Conservation (phyloP, 768 basidiomycete genomes). For the Xerocomus spinulosus region DNA sequence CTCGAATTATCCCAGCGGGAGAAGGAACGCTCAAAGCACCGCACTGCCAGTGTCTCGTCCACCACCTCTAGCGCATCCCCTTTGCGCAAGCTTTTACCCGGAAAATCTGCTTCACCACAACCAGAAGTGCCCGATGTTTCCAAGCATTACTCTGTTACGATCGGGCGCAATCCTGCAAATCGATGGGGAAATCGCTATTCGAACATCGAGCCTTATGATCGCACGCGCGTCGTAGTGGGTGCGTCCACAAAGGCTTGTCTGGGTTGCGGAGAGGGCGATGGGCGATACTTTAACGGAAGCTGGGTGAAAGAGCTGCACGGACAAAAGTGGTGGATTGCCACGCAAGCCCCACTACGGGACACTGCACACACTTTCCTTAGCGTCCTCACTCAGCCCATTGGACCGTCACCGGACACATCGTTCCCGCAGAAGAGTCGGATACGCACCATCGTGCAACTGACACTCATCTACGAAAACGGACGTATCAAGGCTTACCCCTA, state of each 20-base stretch:
- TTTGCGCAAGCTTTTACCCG: slow-evolving; percentile 4
- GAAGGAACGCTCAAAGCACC: slow-evolving; percentile 29
- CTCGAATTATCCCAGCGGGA: slow-evolving; percentile 37
- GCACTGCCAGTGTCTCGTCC: slow-evolving; percentile 16
- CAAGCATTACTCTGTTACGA: slow-evolving; percentile 53
- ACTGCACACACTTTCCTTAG: slow-evolving; percentile 78
- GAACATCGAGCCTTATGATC: slow-evolving; percentile 77
- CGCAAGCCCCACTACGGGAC: slow-evolving; percentile 71
- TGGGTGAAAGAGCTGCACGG: slow-evolving; percentile 78
- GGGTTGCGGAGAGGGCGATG: slow-evolving; percentile 25
- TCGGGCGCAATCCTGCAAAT: slow-evolving; percentile 46
- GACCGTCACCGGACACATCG: slow-evolving; percentile 29
- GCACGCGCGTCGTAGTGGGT: slow-evolving; percentile 63
- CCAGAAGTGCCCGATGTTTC: slow-evolving; percentile 17
- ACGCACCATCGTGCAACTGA: slow-evolving; percentile 79
- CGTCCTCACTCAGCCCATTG: slow-evolving; percentile 49
- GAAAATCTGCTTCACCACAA: slow-evolving; percentile 7
- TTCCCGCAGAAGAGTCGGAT: slow-evolving; percentile 42
- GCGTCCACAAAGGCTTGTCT: slow-evolving; percentile 14
- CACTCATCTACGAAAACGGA: slow-evolving; percentile 64
- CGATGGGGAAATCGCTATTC: slow-evolving; percentile 58
- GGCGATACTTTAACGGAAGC: slow-evolving; percentile 75
- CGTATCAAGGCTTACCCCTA: slow-evolving; percentile 73
- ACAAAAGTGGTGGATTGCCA: slow-evolving; percentile 78
- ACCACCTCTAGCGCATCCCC: slow-evolving; percentile 4